phyloP scores from a whole-genome alignment of 140 eudicot species.

The Oenanthe javanica region DNA sequence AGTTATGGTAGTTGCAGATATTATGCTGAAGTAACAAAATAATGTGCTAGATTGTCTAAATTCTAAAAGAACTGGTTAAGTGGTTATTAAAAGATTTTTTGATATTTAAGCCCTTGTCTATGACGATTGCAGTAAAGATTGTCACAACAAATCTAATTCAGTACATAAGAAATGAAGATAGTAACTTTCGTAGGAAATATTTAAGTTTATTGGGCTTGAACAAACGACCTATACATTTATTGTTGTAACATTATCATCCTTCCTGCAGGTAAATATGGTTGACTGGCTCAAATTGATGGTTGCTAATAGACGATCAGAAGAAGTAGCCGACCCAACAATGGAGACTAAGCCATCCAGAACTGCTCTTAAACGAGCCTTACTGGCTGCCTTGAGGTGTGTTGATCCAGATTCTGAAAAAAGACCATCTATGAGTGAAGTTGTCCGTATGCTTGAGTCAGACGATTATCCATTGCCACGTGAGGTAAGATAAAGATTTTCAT shows the following conservation, averaged over 20 bases:
- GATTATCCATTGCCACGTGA: constrained; percentile 78
- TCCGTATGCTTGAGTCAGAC: constrained; percentile 88
- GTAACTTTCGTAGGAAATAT: neutral
- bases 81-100: neutral
- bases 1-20: neutral
- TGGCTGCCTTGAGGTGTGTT: constrained; percentile 83
- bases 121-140: neutral
- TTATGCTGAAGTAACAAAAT: neutral
- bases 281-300: constrained; percentile 98
- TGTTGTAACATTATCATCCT: neutral
- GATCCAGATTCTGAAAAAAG: constrained; percentile 87
- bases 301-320: constrained; percentile 70
- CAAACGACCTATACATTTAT: neutral
- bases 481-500: constrained; percentile 25
- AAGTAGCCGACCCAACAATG: constrained; percentile 79
- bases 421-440: constrained; percentile 87
- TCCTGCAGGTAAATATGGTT: constrained; percentile 63
- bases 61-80: neutral
- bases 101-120: neutral
- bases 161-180: neutral
- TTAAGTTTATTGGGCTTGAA: neutral
- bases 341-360: constrained; percentile 71
- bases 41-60: neutral
- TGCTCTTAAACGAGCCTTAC: constrained; percentile 77
- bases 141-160: neutral